These are phyloP conservation scores for Lasiosphaeria hispida DNA, from an alignment of 495 filamentous ascomycete genomes.

Conservation along the genomic window DNA sequence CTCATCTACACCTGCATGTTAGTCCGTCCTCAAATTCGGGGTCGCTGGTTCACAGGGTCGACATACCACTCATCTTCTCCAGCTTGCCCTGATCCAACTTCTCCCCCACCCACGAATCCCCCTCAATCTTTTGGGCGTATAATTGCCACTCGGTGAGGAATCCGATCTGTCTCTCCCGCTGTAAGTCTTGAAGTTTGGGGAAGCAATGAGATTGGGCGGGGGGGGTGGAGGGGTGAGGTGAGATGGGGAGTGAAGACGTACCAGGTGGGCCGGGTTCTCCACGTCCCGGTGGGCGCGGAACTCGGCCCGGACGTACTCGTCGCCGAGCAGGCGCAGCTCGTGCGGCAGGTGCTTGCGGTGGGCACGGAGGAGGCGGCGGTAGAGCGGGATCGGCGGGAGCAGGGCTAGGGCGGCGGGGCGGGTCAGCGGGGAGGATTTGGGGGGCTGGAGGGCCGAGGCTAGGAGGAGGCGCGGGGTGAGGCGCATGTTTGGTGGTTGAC, in stretches of 20 bases:
- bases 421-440: slow-evolving; percentile 7
- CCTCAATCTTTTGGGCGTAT: slow-evolving; percentile 88
- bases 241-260: slow-evolving; percentile 41
- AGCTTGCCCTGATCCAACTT: slow-evolving; percentile 75
- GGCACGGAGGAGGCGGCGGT: slow-evolving; percentile 79
- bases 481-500: slow-evolving; percentile 27
- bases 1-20: slow-evolving; percentile 59
- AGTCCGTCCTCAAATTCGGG: background rate
- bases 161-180: slow-evolving; percentile 61
- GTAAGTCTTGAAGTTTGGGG: too few relatives aligned
- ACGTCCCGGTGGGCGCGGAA: slow-evolving; percentile 77
- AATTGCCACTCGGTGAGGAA: slow-evolving; percentile 96
- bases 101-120: slow-evolving; percentile 74
- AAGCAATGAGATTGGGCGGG: too few relatives aligned
- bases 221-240: too few relatives aligned
- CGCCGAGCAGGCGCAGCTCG: slow-evolving; percentile 79
- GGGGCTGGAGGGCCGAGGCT: slow-evolving; percentile 31
- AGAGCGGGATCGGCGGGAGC: slow-evolving; percentile 86
- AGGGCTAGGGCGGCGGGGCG: slow-evolving; percentile 61
- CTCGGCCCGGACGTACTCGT: slow-evolving; percentile 87
- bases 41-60: background rate
- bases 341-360: slow-evolving; percentile 74
- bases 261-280: slow-evolving; percentile 91
- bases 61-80: slow-evolving; percentile 92
- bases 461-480: slow-evolving; percentile 23